These are phyloP conservation scores for Diaporthe sp. DNA, from an alignment of 2,329 filamentous ascomycete species.

Conservation along the genomic window DNA sequence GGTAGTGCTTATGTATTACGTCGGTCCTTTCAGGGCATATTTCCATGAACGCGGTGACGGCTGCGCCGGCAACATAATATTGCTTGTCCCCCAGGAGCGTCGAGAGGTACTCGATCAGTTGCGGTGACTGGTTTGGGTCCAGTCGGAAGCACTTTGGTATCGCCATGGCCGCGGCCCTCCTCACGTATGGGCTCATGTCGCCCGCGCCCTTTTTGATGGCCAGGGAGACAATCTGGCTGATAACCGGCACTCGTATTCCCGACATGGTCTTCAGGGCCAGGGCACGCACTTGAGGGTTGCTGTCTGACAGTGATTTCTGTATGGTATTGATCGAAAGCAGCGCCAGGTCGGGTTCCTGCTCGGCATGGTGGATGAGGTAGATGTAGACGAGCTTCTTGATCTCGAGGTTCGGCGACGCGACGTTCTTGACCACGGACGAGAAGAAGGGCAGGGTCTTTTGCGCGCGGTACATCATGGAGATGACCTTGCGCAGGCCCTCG, in stretches of 20 bases:
- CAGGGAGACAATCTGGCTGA: slow-evolving; percentile 95
- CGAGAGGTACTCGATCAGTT: slow-evolving; percentile 84
- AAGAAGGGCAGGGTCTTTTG: slow-evolving; percentile 93
- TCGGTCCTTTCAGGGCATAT: slow-evolving; percentile 90
- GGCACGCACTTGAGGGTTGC: slow-evolving; percentile 89
- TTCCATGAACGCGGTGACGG: slow-evolving; percentile 88
- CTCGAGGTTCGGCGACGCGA: slow-evolving; percentile 91
- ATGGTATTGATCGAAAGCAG: slow-evolving; percentile 98
- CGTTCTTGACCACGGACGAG: slow-evolving; percentile 98
- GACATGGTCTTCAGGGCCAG: slow-evolving; percentile 97
- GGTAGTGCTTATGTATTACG: slow-evolving; percentile 91
- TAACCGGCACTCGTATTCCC: slow-evolving; percentile 94
- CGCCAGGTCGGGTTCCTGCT: slow-evolving; percentile 94
- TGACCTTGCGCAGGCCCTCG: slow-evolving; percentile 88
- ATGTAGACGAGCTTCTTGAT: slow-evolving; percentile 99
- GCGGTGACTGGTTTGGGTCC: slow-evolving; percentile 85
- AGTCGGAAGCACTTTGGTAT: slow-evolving; percentile 96
- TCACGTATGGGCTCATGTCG: slow-evolving; percentile 94
- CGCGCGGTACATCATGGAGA: slow-evolving; percentile 94
- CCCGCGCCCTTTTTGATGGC: slow-evolving; percentile 94
- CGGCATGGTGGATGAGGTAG: slow-evolving; percentile 96
- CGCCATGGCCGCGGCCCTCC: slow-evolving; percentile 90
- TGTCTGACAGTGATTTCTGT: slow-evolving; percentile 94
- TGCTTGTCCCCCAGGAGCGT: slow-evolving; percentile 88
- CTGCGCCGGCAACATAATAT: slow-evolving; percentile 96